phyloP scores from a whole-genome alignment of 2,329 filamentous ascomycete genomes.

The Penicillium sp. region DNA sequence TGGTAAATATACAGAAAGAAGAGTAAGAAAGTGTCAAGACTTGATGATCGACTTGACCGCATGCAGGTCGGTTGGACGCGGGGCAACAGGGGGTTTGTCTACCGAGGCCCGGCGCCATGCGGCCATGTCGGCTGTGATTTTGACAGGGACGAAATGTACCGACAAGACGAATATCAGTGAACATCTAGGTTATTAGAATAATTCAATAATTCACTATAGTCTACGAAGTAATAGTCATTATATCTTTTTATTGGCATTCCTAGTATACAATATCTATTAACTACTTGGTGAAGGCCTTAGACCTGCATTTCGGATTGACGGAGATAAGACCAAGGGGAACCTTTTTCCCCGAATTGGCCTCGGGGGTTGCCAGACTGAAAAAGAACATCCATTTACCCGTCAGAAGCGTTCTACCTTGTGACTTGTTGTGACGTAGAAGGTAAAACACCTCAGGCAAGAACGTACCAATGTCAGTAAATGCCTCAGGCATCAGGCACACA shows the following conservation, averaged over 20 bases:
- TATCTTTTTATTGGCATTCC: neutral
- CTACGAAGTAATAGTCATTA: neutral
- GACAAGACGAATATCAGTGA: neutral
- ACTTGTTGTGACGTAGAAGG: neutral
- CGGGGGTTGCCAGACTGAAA: neutral
- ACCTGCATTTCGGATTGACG: neutral
- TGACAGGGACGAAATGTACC: neutral
- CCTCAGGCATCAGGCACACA: neutral
- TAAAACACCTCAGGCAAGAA: neutral
- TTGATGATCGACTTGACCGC: conserved; percentile 12
- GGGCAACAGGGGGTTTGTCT: conserved; percentile 13
- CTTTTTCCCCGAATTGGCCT: neutral
- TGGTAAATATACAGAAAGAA: neutral
- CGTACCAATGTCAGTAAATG: fast-evolving
- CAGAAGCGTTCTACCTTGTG: neutral
- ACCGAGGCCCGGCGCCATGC: conserved; percentile 29
- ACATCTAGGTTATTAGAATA: neutral
- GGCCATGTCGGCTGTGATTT: conserved; percentile 6
- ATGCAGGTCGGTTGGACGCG: conserved; percentile 23
- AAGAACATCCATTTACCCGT: conserved; percentile 4
- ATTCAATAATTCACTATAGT: no score
- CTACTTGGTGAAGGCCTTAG: neutral
- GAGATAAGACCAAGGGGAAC: neutral
- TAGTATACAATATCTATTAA: neutral
- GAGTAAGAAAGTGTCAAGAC: neutral